Evolutionary conservation across 2,329 filamentous ascomycete genomes (phyloP).

Genomic region (Aspergillus ruber): DNA sequence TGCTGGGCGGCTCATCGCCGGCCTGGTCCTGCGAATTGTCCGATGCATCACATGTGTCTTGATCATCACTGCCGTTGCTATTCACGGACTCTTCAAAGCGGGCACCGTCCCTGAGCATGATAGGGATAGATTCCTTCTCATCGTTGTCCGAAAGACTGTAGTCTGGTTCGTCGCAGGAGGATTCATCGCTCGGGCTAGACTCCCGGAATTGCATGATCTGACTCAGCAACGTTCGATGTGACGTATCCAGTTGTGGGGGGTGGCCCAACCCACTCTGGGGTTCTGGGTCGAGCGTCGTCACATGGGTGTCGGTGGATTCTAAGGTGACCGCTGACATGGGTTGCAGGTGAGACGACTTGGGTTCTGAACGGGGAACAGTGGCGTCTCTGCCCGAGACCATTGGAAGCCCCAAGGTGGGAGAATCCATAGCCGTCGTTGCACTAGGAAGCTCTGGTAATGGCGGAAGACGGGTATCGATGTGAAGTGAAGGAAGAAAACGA

Average conservation of each 20-base stretch:
- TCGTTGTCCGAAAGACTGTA: conserved; percentile 42
- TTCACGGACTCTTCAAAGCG: conserved; percentile 30
- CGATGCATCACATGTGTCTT: conserved; percentile 18
- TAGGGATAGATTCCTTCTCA: conserved; percentile 50
- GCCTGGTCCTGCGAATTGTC: conserved; percentile 12
- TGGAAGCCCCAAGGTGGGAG: conserved; percentile 37
- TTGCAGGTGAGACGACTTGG: conserved; percentile 4
- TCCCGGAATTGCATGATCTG: conserved; percentile 46
- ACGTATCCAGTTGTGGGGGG: conserved; percentile 19
- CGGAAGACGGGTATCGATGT: conserved; percentile 20
- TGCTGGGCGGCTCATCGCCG: conserved; percentile 17
- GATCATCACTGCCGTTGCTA: conserved; percentile 20
- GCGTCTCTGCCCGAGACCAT: conserved; percentile 7
- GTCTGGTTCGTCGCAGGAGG: conserved; percentile 34
- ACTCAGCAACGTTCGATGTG: conserved; percentile 39
- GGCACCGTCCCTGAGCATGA: conserved; percentile 47
- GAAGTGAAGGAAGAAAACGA: conserved; percentile 17
- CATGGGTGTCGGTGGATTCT: conserved; percentile 57
- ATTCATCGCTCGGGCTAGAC: conserved; percentile 34
- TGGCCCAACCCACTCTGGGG: conserved; percentile 54
- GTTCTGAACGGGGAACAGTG: conserved; percentile 2
- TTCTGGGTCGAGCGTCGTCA: conserved; percentile 60
- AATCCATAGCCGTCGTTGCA: conserved; percentile 30
- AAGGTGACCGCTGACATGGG: conserved; percentile 47
- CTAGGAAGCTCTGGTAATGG: not conserved